Evolutionary conservation across 768 basidiomycete species (phyloP), one percentile per base, ranked within the genome.

Genomic region (Mycena albidolilacea): DNA sequence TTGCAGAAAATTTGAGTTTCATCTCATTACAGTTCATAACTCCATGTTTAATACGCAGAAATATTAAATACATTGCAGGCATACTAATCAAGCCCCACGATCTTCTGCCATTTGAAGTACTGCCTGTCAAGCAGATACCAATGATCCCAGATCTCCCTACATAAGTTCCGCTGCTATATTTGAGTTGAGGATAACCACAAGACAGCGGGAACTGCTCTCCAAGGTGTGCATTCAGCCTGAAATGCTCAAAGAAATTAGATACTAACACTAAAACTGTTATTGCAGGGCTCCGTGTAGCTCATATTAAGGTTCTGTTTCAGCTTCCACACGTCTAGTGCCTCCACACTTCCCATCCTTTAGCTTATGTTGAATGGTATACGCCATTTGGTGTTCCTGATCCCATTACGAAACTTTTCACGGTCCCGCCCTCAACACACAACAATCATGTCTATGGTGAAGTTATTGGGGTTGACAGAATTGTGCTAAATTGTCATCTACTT

Each of bases 251-350:
- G 30, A 30, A 30, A 30, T 30, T 30, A 30, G 3, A 30, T 30
- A 30, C 30, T 30, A 30, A 30, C 23, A 23, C 23, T 23, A 23
- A 23, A 30, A 30, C 30, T 30, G 30, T 30, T 30, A 30, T 30
- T 30, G 2, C 30, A 30, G 30, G 79, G 75, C 1, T 59, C 76
- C 67, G 73, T 2, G 50, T 78, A 14, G 77, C 76, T 2, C 77
- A 77, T 62, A 67, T 80, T 2, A 55, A 65, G 5, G 75, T 69
- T 11, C 76, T 81, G 8, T 81, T 81, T 46, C 54, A 67, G 37
- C 73, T 80, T 1, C 80, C 77, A 0, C 7, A 37, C 0, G 57
- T 76, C 12, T 69, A 73, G 3, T 59, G 63, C 5, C 58, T 72
- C 37, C n/a, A 62, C 5, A 72, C 71, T 8, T 23, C 58, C 17